Conservation (phyloP, 768 basidiomycete species). For the Russula abietina region DNA sequence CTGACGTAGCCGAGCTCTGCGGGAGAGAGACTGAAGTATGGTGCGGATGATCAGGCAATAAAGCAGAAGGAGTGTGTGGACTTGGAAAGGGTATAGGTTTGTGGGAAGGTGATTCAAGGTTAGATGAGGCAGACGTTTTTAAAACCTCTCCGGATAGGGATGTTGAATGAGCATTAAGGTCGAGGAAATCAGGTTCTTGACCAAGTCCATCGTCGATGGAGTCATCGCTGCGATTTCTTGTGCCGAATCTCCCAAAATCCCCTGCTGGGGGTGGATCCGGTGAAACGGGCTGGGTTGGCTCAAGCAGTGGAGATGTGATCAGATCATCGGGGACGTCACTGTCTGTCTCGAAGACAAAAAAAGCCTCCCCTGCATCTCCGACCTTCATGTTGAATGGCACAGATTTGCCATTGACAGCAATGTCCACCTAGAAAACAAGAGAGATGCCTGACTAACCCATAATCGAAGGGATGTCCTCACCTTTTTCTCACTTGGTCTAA, state of each 20-base stretch:
- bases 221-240: conserved; percentile 29
- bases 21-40: conserved; percentile 3
- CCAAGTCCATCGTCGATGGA: conserved; percentile 26
- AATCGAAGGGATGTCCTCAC: conserved; percentile 36
- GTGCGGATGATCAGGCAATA: conserved; percentile 42
- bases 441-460: neutral
- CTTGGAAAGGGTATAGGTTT: conserved; percentile 35
- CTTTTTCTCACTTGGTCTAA: conserved; percentile 91
- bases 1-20: conserved; percentile 29
- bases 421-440: conserved; percentile 57
- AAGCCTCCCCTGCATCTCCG: conserved; percentile 96
- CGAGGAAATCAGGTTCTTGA: conserved; percentile 76
- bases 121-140: neutral
- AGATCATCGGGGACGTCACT: conserved; percentile 90
- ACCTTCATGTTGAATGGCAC: conserved; percentile 98
- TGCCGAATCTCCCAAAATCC: conserved; percentile 39
- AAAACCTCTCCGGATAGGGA: neutral
- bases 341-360: conserved; percentile 97
- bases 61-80: conserved; percentile 52
- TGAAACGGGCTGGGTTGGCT: conserved; percentile 46
- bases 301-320: conserved; percentile 86
- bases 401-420: conserved; percentile 77
- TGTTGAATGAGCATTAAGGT: conserved; percentile 53
- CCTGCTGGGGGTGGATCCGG: conserved; percentile 27
- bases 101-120: conserved; percentile 19